Evolutionary conservation across 495 filamentous ascomycete species (phyloP).

Genomic region (Aspergillus asperescens): DNA sequence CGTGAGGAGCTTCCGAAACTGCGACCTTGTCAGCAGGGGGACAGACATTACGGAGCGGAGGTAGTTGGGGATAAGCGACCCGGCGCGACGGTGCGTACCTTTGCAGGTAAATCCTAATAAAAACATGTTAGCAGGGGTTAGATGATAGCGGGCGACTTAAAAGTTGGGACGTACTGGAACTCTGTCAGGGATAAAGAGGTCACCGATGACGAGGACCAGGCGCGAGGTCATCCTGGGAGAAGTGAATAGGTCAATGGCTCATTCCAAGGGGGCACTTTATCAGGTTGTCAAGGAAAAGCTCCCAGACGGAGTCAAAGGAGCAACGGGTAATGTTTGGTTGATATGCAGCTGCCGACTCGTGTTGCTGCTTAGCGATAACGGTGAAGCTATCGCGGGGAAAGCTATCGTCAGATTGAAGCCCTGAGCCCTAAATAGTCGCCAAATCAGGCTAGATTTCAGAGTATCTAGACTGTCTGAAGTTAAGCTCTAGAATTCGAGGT

Average conservation of each 20-base stretch:
- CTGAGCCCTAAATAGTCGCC: constrained; percentile 29
- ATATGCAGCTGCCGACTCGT: constrained; percentile 7
- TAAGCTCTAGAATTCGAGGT: not conserved
- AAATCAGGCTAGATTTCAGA: not conserved
- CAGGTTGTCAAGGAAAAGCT: not conserved
- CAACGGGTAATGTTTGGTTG: not conserved
- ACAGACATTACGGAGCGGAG: not conserved
- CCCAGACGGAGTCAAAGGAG: not conserved
- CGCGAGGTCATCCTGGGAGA: constrained; percentile 63
- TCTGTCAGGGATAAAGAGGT: constrained; percentile 96
- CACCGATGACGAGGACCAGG: constrained; percentile 86
- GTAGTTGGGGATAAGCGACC: constrained; percentile 1
- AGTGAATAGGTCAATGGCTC: constrained; percentile 23
- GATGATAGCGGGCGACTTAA: not conserved
- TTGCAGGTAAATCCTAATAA: constrained; percentile 77
- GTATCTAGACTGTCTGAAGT: not conserved
- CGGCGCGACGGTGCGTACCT: constrained; percentile 50
- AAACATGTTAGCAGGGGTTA: constrained; percentile 19
- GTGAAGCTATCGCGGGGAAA: constrained; percentile 39
- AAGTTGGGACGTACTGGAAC: constrained; percentile 56
- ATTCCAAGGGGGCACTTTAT: constrained; percentile 19
- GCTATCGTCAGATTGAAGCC: constrained; percentile 19
- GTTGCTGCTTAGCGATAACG: constrained; percentile 10
- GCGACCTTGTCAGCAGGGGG: constrained; percentile 17
- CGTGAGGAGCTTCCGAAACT: constrained; percentile 98